Conservation (phyloP, 2,329 filamentous ascomycete species). For the Aspergillus sergii region DNA sequence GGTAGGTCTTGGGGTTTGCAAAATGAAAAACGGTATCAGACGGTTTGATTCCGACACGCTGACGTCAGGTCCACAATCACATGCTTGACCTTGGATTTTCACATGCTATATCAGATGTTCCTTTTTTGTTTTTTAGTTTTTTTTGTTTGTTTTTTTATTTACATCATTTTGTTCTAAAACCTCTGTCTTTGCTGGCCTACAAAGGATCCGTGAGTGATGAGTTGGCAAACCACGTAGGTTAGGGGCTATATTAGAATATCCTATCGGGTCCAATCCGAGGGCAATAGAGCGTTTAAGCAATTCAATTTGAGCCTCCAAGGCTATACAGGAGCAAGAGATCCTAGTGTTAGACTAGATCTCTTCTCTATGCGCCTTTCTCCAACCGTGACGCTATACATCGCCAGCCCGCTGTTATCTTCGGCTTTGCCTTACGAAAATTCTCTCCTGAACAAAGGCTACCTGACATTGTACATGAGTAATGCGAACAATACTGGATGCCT, state of each 20-base stretch:
- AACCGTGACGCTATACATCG: no score
- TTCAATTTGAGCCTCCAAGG: background rate
- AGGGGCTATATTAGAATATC: no score
- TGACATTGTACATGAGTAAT: background rate
- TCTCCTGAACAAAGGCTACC: background rate
- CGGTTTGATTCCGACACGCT: background rate
- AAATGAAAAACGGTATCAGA: background rate
- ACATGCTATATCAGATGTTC: slow-evolving; percentile 8
- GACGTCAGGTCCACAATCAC: slow-evolving; percentile 12
- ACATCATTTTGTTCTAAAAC: no score
- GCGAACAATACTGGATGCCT: background rate
- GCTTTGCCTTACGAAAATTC: background rate
- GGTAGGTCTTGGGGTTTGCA: no score
- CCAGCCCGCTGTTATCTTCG: no score
- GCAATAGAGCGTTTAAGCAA: background rate
- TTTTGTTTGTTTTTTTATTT: background rate
- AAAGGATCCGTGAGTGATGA: background rate
- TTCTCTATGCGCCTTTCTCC: no score
- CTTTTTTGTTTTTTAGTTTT: background rate
- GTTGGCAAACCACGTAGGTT: background rate
- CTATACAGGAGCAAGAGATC: no score
- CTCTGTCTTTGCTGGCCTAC: background rate
- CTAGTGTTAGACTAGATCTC: no score
- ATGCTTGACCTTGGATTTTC: slow-evolving; percentile 3
- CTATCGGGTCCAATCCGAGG: background rate